A percentile compares a stretch with the other conserved stretches of the same genome.
These are phyloP conservation scores for Gonium pectorale DNA, from an alignment of 139 green algal species.

Conservation along the genomic window DNA sequence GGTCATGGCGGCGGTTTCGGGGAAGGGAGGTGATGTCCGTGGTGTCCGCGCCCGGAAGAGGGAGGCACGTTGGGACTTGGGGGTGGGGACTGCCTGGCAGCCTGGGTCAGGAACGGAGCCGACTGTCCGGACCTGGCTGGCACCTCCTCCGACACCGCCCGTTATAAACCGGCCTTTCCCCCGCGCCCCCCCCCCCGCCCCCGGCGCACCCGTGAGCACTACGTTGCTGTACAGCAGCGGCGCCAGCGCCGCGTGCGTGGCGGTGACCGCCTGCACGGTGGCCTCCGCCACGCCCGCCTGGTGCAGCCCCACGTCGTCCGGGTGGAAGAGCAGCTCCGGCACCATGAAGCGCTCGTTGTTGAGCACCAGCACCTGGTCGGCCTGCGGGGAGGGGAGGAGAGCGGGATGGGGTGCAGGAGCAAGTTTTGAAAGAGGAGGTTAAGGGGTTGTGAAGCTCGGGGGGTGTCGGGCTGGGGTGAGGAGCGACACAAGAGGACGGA, in stretches of 20 bases:
- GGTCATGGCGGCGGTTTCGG: too few relatives aligned
- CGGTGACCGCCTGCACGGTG: constrained; percentile 57
- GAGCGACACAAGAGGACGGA: not conserved
- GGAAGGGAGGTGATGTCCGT: too few relatives aligned
- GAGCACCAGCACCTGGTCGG: constrained; percentile 82
- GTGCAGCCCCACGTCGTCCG: constrained; percentile 76
- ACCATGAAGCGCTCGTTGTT: constrained; percentile 99
- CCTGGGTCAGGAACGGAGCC: too few relatives aligned
- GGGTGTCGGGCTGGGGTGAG: too few relatives aligned
- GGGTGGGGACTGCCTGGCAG: too few relatives aligned
- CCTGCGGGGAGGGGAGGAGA: not conserved
- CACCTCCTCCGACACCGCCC: too few relatives aligned
- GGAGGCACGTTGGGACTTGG: too few relatives aligned
- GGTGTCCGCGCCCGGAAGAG: too few relatives aligned
- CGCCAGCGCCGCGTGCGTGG: constrained; percentile 73
- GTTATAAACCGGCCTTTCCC: not conserved
- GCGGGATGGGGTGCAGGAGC: not conserved
- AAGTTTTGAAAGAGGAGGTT: not conserved
- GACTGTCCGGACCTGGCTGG: too few relatives aligned
- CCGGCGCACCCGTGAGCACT: constrained; percentile 66
- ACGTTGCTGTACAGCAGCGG: constrained; percentile 87
- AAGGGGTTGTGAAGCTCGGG: too few relatives aligned
- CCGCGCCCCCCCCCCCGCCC: not conserved
- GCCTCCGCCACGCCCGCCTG: constrained; percentile 75
- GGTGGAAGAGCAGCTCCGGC: constrained; percentile 83